Conservation (phyloP, 148 eudicot genomes). For the Amaranthus palmeri region DNA sequence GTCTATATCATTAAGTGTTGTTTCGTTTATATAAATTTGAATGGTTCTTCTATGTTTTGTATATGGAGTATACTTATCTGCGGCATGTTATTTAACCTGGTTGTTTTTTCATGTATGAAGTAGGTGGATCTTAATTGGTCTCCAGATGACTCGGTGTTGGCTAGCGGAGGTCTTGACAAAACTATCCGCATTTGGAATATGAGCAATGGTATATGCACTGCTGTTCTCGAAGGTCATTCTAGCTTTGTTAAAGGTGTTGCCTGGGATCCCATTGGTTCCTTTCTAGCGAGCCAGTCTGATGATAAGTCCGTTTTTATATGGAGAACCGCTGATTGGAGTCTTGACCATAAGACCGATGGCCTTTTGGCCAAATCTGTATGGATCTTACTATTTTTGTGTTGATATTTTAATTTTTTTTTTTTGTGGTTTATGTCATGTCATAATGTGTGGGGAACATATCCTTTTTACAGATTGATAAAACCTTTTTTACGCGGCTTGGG, state of each 20-base stretch:
- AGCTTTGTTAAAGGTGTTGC: conserved; percentile 96
- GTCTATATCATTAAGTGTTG: background rate
- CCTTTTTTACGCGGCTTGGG: conserved; percentile 95
- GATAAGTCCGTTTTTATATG: conserved; percentile 97
- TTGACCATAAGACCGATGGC: conserved; percentile 93
- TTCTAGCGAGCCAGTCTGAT: conserved; percentile 93
- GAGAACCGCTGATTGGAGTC: conserved; percentile 98
- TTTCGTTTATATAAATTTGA: background rate
- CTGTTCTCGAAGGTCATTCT: conserved; percentile 95
- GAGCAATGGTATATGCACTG: conserved; percentile 88
- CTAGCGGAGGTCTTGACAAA: conserved; percentile 91
- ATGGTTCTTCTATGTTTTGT: background rate
- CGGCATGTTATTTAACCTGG: conserved; percentile 33
- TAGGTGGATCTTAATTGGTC: conserved; percentile 99
- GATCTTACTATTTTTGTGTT: conserved; percentile 6
- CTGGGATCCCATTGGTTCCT: conserved; percentile 99
- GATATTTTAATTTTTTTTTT: background rate
- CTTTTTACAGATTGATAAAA: conserved; percentile 83
- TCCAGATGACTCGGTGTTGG: conserved; percentile 92
- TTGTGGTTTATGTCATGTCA: background rate
- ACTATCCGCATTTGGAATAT: conserved; percentile 93
- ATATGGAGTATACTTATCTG: conserved; percentile 6
- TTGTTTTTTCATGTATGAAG: conserved; percentile 59
- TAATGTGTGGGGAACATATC: conserved; percentile 18
- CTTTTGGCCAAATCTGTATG: conserved; percentile 99